These are phyloP conservation scores for Hypoxylon perforatum DNA, from an alignment of 495 filamentous ascomycete genomes.

Conservation along the genomic window DNA sequence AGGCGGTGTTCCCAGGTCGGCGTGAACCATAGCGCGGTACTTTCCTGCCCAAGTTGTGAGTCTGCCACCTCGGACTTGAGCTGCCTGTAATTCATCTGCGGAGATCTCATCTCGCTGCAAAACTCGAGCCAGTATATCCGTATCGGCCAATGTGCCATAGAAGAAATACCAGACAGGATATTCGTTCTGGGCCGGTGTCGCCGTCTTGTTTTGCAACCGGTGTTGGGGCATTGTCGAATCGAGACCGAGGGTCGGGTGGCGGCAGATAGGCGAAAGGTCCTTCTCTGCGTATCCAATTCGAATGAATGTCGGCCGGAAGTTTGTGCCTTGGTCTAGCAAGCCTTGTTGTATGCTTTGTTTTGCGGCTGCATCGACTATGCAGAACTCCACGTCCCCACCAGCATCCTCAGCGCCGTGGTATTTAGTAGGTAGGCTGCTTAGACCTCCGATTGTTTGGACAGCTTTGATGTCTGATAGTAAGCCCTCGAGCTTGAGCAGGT, in stretches of 20 bases:
- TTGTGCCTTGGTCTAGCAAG: conserved; percentile 16
- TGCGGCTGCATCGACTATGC: conserved; percentile 26
- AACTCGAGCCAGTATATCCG: conserved; percentile 36
- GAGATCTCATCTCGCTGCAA: conserved; percentile 20
- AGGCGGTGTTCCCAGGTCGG: conserved; percentile 2
- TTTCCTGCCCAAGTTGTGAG: conserved; percentile 52
- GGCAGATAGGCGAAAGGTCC: conserved; percentile 46
- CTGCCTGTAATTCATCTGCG: conserved; percentile 22
- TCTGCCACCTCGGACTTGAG: conserved; percentile 43
- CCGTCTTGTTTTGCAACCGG: conserved; percentile 23
- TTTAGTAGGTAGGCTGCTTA: background rate
- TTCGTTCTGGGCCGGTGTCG: conserved; percentile 43
- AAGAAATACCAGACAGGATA: conserved; percentile 60
- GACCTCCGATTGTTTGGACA: background rate
- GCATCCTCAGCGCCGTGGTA: conserved; percentile 26
- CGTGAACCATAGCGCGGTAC: conserved; percentile 56
- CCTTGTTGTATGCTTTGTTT: conserved; percentile 30
- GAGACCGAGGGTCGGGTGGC: conserved; percentile 54
- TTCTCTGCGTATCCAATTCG: conserved; percentile 49
- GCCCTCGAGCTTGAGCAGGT: conserved; percentile 47
- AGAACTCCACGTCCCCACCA: conserved; percentile 33
- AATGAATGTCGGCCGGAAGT: conserved; percentile 46
- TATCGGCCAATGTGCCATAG: conserved; percentile 51
- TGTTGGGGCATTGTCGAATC: conserved; percentile 55
- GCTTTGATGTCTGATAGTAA: conserved; percentile 11